These are phyloP conservation scores for Rutidosis leptorrhynchoides DNA, from an alignment of 129 eudicot species.

Conservation along the genomic window DNA sequence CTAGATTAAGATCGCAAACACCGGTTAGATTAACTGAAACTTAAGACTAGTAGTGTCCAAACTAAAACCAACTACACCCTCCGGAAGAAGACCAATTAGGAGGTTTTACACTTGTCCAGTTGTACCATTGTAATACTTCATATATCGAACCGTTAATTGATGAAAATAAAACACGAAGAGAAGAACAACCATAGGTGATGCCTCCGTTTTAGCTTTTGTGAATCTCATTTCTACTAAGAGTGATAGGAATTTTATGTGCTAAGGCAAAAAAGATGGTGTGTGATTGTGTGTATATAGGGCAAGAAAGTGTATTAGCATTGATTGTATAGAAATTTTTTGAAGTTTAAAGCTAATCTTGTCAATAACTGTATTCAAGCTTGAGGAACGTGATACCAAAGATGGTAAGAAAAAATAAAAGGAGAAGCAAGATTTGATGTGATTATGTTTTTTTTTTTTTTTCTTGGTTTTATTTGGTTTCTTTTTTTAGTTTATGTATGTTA, in stretches of 20 bases:
- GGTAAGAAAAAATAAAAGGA: too few species aligned
- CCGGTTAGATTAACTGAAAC: too few species aligned
- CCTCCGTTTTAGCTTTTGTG: neutral
- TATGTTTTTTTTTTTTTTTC: too few species aligned
- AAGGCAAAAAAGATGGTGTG: neutral
- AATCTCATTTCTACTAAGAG: neutral
- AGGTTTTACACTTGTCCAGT: too few species aligned
- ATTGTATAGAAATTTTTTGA: neutral
- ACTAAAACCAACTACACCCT: too few species aligned
- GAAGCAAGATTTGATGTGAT: too few species aligned
- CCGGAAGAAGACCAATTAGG: conserved; percentile 46
- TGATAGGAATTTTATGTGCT: neutral
- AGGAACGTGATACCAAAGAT: too few species aligned
- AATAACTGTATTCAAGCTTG: too few species aligned
- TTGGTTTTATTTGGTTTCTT: too few species aligned
- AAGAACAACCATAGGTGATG: neutral
- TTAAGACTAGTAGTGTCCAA: too few species aligned
- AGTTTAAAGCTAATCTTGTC: neutral
- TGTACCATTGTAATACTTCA: conserved; percentile 27
- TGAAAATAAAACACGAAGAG: neutral
- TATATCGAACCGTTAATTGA: conserved; percentile 25
- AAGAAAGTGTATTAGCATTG: neutral
- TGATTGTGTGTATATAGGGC: neutral
- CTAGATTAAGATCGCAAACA: too few species aligned
- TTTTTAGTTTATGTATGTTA: too few species aligned